Percentiles rank a stretch among this genome's conserved stretches.
Evolutionary conservation across 1,139 yeast genomes (phyloP).

Genomic region (Candida sanyaensis): DNA sequence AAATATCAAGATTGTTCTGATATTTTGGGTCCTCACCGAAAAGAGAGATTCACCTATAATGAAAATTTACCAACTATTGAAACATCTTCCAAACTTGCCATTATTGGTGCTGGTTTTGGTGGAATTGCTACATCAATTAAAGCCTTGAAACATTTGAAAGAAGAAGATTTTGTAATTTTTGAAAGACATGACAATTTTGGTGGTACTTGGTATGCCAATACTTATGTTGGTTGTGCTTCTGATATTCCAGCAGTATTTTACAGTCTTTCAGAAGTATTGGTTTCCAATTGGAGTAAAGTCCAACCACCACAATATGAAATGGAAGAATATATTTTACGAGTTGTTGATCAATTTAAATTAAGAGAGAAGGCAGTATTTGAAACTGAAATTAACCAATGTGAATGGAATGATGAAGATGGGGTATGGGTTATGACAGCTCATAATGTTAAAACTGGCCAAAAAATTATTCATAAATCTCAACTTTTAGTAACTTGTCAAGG

Average conservation of each 20-base stretch:
- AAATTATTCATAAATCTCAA: slow-evolving; percentile 27
- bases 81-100: slow-evolving; percentile 32
- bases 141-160: slow-evolving; percentile 30
- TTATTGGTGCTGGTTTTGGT: slow-evolving; percentile 53
- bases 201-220: slow-evolving; percentile 58
- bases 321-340: slow-evolving; percentile 44
- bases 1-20: slow-evolving; percentile 27
- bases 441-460: slow-evolving; percentile 37
- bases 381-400: slow-evolving; percentile 29
- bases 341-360: slow-evolving; percentile 38
- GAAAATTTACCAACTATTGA: slow-evolving; percentile 23
- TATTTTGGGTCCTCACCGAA: slow-evolving; percentile 26
- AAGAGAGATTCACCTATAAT: slow-evolving; percentile 10
- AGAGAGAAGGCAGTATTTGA: slow-evolving; percentile 30
- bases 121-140: slow-evolving; percentile 41
- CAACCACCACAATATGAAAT: slow-evolving; percentile 53
- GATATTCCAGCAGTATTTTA: slow-evolving; percentile 55
- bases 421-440: slow-evolving; percentile 40
- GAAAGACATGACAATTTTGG: slow-evolving; percentile 50
- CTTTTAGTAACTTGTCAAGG: slow-evolving; percentile 38
- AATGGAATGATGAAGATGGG: slow-evolving; percentile 31
- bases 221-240: slow-evolving; percentile 57
- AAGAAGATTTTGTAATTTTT: slow-evolving; percentile 37
- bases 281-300: slow-evolving; percentile 43
- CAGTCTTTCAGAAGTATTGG: slow-evolving; percentile 41